Conservation (phyloP, 805 yeast genomes). For the Candida succiphila region DNA sequence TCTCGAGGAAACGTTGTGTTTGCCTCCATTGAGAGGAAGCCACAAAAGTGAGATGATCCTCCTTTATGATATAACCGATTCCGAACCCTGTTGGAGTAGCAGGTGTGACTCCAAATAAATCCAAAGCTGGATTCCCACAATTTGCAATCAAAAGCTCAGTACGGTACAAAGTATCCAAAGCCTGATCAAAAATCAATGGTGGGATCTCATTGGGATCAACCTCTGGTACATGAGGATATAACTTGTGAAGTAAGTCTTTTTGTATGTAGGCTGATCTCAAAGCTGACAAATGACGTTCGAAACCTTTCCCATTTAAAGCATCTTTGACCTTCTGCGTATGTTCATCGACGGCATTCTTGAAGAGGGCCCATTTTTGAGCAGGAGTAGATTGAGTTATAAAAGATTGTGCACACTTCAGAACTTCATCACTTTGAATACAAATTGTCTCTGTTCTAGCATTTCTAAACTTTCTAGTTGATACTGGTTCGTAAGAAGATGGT, state of each 20-base stretch:
- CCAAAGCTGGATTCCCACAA: constrained; percentile 51
- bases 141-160: constrained; percentile 34
- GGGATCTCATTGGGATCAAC: constrained; percentile 23
- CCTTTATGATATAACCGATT: constrained; percentile 44
- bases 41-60: constrained; percentile 38
- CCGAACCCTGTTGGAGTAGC: constrained; percentile 51
- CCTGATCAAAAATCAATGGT: constrained; percentile 33
- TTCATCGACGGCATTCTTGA: constrained; percentile 38
- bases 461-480: constrained; percentile 57
- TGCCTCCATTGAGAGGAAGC: constrained; percentile 54
- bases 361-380: constrained; percentile 35
- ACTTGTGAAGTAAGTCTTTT: constrained; percentile 31
- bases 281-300: constrained; percentile 64
- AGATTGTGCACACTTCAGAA: constrained; percentile 44
- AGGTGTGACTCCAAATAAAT: constrained; percentile 52
- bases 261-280: constrained; percentile 46
- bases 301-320: constrained; percentile 57
- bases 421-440: constrained; percentile 48
- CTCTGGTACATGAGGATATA: constrained; percentile 33
- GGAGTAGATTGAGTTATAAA: constrained; percentile 48
- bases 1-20: constrained; percentile 43
- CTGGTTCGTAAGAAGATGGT: constrained; percentile 31
- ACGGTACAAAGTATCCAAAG: constrained; percentile 23
- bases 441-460: constrained; percentile 65
- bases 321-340: constrained; percentile 39